A percentile compares a stretch with the other conserved stretches of the same genome.
Evolutionary conservation across 345 rosid species (phyloP).

Genomic region (Carallia pectinifolia): DNA sequence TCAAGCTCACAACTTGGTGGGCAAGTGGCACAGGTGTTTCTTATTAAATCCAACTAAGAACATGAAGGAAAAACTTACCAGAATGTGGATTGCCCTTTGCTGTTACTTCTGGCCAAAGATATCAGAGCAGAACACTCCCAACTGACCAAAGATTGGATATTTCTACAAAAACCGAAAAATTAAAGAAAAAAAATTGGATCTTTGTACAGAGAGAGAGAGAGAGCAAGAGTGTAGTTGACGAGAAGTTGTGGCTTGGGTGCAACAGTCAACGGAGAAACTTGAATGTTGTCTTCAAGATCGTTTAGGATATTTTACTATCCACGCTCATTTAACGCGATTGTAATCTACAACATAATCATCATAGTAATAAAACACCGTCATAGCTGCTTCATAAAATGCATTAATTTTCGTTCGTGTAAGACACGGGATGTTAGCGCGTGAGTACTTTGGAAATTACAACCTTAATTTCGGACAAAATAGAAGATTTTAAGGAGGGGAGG

Average conservation of each 20-base stretch:
- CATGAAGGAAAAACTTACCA: slow-evolving; percentile 9
- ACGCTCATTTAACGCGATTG: neutral
- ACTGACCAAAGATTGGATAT: neutral
- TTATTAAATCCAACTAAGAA: neutral
- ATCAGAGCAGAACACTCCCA: neutral
- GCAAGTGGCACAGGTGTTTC: neutral
- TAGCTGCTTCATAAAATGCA: too few species aligned
- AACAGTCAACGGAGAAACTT: neutral
- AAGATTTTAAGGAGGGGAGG: too few species aligned
- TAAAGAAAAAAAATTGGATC: neutral
- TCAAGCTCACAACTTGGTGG: neutral
- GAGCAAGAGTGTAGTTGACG: slow-evolving; percentile 16
- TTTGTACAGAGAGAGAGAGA: neutral
- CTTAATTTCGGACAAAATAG: too few species aligned
- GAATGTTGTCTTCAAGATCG: too few species aligned
- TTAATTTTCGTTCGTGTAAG: too few species aligned
- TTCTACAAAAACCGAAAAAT: too few species aligned
- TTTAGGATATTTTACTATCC: neutral
- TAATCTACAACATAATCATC: neutral
- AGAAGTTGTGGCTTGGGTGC: neutral
- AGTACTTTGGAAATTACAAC: too few species aligned
- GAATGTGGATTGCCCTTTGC: neutral
- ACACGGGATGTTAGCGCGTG: too few species aligned
- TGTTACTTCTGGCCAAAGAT: neutral
- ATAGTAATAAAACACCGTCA: too few species aligned